Percentiles rank a stretch among this genome's conserved stretches.
phyloP scores from a whole-genome alignment of 768 basidiomycete genomes.

The Atractiella rhizophila region DNA sequence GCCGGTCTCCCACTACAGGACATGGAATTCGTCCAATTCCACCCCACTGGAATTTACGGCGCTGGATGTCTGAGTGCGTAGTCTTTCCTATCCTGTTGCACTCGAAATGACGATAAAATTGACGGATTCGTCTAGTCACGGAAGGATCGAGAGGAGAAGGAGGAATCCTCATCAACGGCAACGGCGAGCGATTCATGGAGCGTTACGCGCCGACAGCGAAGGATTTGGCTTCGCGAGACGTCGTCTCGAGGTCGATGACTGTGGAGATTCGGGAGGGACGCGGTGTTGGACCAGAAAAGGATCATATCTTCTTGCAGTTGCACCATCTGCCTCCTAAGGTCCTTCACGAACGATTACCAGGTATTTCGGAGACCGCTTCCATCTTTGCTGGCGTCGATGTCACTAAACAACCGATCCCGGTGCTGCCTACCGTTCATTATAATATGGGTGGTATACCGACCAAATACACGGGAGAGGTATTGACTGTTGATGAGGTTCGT shows the following conservation, averaged over 20 bases:
- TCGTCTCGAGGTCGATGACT: conserved; percentile 98
- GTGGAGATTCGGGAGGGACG: conserved; percentile 95
- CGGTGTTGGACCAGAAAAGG: conserved; percentile 93
- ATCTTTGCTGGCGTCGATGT: conserved; percentile 98
- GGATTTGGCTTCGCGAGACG: conserved; percentile 96
- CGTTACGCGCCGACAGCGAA: conserved; percentile 98
- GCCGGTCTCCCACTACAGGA: conserved; percentile 93
- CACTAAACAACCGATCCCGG: conserved; percentile 97
- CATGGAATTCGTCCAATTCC: conserved; percentile 98
- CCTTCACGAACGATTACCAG: conserved; percentile 84
- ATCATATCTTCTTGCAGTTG: conserved; percentile 87
- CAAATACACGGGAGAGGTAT: conserved; percentile 85
- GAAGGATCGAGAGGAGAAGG: conserved; percentile 94
- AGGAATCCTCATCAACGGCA: conserved; percentile 89
- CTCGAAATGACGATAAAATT: no score
- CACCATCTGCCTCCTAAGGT: conserved; percentile 90
- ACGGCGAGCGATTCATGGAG: conserved; percentile 99
- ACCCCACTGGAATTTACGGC: conserved; percentile 97
- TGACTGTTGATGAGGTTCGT: conserved; percentile 48
- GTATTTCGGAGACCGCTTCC: conserved; percentile 97
- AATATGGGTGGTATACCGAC: conserved; percentile 97
- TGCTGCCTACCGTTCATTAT: conserved; percentile 93
- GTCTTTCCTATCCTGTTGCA: no score
- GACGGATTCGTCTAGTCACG: no score
- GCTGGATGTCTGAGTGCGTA: conserved; percentile 96